Evolutionary conservation across 305 asterid genomes (phyloP), one percentile per base, ranked within the genome.

Genomic region (Solanum hybrid): DNA sequence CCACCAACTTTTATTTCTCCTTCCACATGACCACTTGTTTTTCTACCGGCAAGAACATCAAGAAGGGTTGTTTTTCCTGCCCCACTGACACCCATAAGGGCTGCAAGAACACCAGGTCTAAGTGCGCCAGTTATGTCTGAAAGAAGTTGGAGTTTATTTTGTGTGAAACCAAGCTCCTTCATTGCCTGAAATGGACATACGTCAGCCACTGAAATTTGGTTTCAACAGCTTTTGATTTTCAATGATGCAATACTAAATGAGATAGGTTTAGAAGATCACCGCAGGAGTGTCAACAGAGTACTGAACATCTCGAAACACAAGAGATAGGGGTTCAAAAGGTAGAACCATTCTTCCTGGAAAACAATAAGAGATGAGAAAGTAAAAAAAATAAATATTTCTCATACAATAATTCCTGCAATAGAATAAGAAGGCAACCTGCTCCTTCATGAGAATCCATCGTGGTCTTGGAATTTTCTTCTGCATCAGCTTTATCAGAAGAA

Each of bases 11-110:
- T 92, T 77, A 95, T 94, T 38, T 92, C 96, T 78, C 98, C 98
- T 93, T 95, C 96, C 15, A 95, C 90, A 24, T 80, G 73, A 34
- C 98, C 98, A 85, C 94, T 94, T 14, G 97, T 94, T 92, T 96
- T 96, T 93, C 98, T 93, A 71, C 98, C 98, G 60, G 98, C 89
- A 85, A 96, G 98, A 51, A 96, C 97, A 76, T 96, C 98, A 26
- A 96, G 96, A 64, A 96, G 98, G 78, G 98, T 95, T 10, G 98
- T 95, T 92, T 96, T 96, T 34, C 98, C 98, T 42, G 98, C 98
- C 78, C 98, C 98, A 92, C 97, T 96, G 72, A 95, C 96, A 29
- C 98, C 98, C 98, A 95, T 95, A 56, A 95, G 95, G 80, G 98
- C 97, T 10, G 97, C 93, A 87, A 95, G 97, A 87, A 95, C 89